These are phyloP conservation scores for Chamaecyparis obtusa DNA, from an alignment of 75 land plant species.

Conservation along the genomic window DNA sequence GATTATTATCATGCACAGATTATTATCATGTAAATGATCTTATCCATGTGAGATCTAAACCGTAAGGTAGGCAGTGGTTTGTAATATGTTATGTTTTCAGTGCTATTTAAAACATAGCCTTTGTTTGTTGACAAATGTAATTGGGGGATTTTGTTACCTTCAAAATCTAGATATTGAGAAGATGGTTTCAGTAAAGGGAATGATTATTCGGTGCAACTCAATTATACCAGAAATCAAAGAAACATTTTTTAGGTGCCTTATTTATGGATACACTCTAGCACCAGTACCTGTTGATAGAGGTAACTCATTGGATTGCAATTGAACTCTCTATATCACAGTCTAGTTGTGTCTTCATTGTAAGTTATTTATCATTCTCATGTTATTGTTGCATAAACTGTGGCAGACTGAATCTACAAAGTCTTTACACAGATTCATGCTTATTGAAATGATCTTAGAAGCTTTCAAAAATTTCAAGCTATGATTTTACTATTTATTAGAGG, in stretches of 20 bases:
- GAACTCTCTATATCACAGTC: not conserved
- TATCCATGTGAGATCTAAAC: conserved; percentile 92
- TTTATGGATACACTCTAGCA: conserved; percentile 74
- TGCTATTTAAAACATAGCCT: not conserved
- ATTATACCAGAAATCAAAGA: conserved; percentile 97
- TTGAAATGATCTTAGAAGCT: not conserved
- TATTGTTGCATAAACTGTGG: no score
- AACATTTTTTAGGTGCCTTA: conserved; percentile 76
- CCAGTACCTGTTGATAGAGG: conserved; percentile 82
- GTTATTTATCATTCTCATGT: not conserved
- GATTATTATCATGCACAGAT: no score
- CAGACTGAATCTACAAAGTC: not conserved
- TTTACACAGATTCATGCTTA: not conserved
- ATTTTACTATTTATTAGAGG: not conserved
- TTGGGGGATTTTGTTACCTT: not conserved
- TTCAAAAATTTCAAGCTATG: not conserved
- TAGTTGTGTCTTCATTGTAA: not conserved
- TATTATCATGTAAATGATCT: no score
- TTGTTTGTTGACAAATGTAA: not conserved
- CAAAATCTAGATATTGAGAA: conserved; percentile 79
- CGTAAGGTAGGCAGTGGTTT: conserved; percentile 57
- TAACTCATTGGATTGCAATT: conserved; percentile 11
- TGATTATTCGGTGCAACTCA: conserved; percentile 93
- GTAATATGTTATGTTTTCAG: not conserved
- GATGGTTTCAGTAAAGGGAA: conserved; percentile 91